Percentiles rank a stretch among this genome's conserved stretches.
Evolutionary conservation across 2,329 filamentous ascomycete genomes (phyloP).

Genomic region (Fusarium sp.): DNA sequence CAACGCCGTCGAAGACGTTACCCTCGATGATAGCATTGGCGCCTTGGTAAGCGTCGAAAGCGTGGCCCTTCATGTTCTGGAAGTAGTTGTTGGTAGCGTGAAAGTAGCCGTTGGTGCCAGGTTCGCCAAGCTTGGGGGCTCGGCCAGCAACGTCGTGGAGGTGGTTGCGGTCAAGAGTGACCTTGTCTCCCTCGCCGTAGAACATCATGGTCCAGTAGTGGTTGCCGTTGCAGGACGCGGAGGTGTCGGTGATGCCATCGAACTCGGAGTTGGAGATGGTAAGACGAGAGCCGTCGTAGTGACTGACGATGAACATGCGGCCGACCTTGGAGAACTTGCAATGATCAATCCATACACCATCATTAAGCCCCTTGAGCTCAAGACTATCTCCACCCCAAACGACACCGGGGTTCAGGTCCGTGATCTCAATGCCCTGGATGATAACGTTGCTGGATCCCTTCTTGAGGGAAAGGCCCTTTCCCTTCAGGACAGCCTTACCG

Average conservation of each 20-base stretch:
- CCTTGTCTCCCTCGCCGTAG: slow-evolving; percentile 47
- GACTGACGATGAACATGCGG: slow-evolving; percentile 56
- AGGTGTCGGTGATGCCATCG: slow-evolving; percentile 52
- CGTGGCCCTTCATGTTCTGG: slow-evolving; percentile 56
- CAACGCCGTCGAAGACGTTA: slow-evolving; percentile 48
- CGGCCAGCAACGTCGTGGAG: slow-evolving; percentile 49
- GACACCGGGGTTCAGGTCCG: slow-evolving; percentile 57
- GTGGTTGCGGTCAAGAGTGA: slow-evolving; percentile 48
- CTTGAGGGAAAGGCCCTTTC: slow-evolving; percentile 61
- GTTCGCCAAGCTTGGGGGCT: slow-evolving; percentile 51
- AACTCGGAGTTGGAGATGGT: slow-evolving; percentile 58
- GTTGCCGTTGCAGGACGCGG: slow-evolving; percentile 50
- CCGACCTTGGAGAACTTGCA: slow-evolving; percentile 58
- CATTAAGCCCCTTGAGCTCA: slow-evolving; percentile 53
- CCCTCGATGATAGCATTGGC: slow-evolving; percentile 46
- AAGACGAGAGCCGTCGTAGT: slow-evolving; percentile 51
- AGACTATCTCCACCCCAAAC: slow-evolving; percentile 54
- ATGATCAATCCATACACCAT: slow-evolving; percentile 52
- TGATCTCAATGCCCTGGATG: slow-evolving; percentile 63
- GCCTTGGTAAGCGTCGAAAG: slow-evolving; percentile 63
- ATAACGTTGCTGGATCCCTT: slow-evolving; percentile 62
- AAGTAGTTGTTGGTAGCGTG: slow-evolving; percentile 50
- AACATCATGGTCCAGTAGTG: slow-evolving; percentile 54
- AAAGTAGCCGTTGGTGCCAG: slow-evolving; percentile 39
- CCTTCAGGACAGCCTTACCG: slow-evolving; percentile 48